Evolutionary conservation across 257 asterid genomes (phyloP).

Genomic region (Plantago ovata): DNA sequence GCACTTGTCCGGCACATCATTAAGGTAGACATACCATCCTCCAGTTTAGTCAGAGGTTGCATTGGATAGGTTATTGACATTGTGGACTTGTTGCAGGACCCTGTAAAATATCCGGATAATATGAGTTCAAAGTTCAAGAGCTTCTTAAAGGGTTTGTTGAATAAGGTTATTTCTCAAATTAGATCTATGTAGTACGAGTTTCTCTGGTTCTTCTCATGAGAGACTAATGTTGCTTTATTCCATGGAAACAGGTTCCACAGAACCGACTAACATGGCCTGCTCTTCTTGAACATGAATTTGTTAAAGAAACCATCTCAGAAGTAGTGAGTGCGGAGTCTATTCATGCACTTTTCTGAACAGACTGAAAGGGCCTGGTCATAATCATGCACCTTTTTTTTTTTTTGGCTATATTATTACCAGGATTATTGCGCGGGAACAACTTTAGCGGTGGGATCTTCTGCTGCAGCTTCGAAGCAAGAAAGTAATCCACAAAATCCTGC

Average conservation of each 20-base stretch:
- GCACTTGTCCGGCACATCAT: conserved; percentile 95
- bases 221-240: conserved; percentile 28
- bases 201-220: conserved; percentile 16
- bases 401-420: conserved; percentile 37
- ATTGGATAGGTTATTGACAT: no score
- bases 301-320: conserved; percentile 51
- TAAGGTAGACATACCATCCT: conserved; percentile 47
- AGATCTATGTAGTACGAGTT: conserved; percentile 1
- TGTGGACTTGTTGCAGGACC: conserved; percentile 67
- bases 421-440: conserved; percentile 32
- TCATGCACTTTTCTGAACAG: no score
- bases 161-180: conserved; percentile 54
- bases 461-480: conserved; percentile 45
- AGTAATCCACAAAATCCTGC: conserved; percentile 42
- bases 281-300: conserved; percentile 96
- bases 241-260: conserved; percentile 69
- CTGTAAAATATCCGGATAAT: conserved; percentile 91
- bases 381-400: conserved; percentile 22
- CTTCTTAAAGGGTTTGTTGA: conserved; percentile 90
- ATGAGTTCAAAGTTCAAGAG: conserved; percentile 80
- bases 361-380: conserved; percentile 11
- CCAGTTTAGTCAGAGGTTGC: no score
- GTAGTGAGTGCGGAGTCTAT: conserved; percentile 40
- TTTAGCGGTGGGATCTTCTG: conserved; percentile 44
- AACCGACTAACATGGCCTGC: conserved; percentile 93